phyloP scores from a whole-genome alignment of 2,329 filamentous ascomycete species.

The Cladosporium oxysporum region DNA sequence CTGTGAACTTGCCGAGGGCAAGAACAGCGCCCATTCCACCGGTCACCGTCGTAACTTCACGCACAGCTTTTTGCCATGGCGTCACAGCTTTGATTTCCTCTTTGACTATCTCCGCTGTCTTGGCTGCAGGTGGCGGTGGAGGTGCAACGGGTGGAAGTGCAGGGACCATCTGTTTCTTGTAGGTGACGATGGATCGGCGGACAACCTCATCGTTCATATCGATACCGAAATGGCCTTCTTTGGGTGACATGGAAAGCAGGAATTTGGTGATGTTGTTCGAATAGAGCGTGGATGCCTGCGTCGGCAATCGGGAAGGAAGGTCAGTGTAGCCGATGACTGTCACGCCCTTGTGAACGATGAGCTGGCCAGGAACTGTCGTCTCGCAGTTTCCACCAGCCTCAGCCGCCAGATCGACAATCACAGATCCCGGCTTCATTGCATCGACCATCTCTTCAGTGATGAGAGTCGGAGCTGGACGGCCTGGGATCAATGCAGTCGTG shows the following conservation, averaged over 20 bases:
- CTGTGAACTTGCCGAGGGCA: constrained; percentile 76
- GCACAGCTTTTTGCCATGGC: constrained; percentile 76
- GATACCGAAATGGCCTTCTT: constrained; percentile 76
- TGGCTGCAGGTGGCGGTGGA: constrained; percentile 54
- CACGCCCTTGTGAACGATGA: constrained; percentile 72
- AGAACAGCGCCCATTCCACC: constrained; percentile 75
- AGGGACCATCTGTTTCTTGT: constrained; percentile 74
- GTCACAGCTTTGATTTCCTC: constrained; percentile 68
- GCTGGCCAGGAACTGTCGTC: constrained; percentile 71
- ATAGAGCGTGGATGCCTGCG: constrained; percentile 86
- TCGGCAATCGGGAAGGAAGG: constrained; percentile 80
- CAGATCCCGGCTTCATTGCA: constrained; percentile 86
- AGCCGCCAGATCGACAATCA: constrained; percentile 83
- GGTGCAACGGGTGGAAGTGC: constrained; percentile 69
- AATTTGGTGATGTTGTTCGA: constrained; percentile 94
- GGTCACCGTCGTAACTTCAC: constrained; percentile 73
- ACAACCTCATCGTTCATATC: constrained; percentile 84
- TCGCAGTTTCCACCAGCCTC: constrained; percentile 89
- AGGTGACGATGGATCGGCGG: constrained; percentile 78
- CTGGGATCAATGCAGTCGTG: constrained; percentile 88
- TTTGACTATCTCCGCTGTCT: constrained; percentile 52
- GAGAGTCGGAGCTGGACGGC: constrained; percentile 77
- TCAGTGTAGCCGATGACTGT: constrained; percentile 90
- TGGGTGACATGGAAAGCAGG: constrained; percentile 75
- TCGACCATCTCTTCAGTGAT: constrained; percentile 79